phyloP scores from a whole-genome alignment of 1,139 yeast genomes.

The Yamadazyma atlantica region DNA sequence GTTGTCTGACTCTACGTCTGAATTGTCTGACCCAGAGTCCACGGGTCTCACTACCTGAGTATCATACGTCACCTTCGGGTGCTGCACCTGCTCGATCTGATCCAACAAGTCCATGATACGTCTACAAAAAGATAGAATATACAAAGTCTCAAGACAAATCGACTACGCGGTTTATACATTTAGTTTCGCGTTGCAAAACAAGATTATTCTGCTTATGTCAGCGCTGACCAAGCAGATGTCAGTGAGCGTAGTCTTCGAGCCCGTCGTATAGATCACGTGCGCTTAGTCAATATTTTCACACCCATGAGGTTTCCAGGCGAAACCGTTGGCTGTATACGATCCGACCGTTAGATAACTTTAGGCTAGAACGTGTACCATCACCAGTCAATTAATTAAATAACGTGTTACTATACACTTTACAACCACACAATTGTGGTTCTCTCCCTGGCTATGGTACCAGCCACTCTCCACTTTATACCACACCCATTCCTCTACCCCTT shows the following conservation, averaged over 20 bases:
- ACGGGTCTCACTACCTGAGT: constrained; percentile 4
- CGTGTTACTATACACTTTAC: no score
- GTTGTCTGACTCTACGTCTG: constrained; percentile 4
- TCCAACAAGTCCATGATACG: constrained; percentile 20
- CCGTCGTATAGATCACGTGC: not conserved
- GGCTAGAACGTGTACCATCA: no score
- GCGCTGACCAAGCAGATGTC: no score
- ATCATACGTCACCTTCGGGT: constrained; percentile 10
- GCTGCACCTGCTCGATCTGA: constrained; percentile 14
- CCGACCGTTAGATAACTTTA: not conserved
- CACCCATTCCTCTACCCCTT: no score
- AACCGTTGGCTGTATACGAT: not conserved
- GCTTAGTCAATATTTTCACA: not conserved
- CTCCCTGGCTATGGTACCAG: no score
- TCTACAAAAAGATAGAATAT: not conserved
- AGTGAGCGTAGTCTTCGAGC: no score
- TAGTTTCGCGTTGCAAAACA: not conserved
- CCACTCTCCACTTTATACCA: no score
- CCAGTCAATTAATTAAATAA: no score
- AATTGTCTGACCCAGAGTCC: not conserved
- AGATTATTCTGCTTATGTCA: not conserved
- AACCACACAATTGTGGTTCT: no score
- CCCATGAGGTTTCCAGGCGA: no score
- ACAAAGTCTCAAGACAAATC: not conserved
- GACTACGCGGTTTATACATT: not conserved